These are phyloP conservation scores for Ustilago hordei DNA, from an alignment of 1,284 basidiomycete genomes.

Conservation along the genomic window DNA sequence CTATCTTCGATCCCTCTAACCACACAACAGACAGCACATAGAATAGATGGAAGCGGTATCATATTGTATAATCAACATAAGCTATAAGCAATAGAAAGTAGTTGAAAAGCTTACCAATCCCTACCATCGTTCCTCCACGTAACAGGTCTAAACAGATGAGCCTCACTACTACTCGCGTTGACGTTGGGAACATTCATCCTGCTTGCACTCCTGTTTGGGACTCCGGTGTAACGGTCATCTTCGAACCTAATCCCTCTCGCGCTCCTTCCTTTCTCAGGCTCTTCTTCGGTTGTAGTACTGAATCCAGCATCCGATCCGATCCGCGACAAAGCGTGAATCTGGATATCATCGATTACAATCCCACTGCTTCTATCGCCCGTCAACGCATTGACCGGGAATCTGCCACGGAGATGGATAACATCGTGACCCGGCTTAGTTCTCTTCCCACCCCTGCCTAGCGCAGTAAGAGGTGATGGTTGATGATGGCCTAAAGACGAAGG, in stretches of 20 bases:
- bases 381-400: slow-evolving; percentile 42
- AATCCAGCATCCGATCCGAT: slow-evolving; percentile 3
- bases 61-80: neutral
- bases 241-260: slow-evolving; percentile 14
- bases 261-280: neutral
- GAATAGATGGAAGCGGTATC: neutral
- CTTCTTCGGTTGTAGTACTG: neutral
- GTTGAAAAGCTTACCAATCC: neutral
- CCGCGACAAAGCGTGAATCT: slow-evolving; percentile 24
- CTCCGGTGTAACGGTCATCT: neutral
- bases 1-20: slow-evolving; percentile 13
- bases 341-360: slow-evolving; percentile 30
- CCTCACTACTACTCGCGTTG: slow-evolving; percentile 25
- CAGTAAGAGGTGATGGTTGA: neutral
- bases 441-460: slow-evolving; percentile 47
- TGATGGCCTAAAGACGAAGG: neutral
- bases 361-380: slow-evolving; percentile 13
- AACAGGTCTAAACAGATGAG: slow-evolving; percentile 25
- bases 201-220: slow-evolving; percentile 14
- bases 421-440: slow-evolving; percentile 30
- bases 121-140: slow-evolving; percentile 7
- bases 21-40: neutral
- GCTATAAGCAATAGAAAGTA: neutral
- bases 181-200: slow-evolving; percentile 17
- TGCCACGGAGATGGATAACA: slow-evolving; percentile 22